phyloP scores from a whole-genome alignment of 139 green algal genomes.

The Chlorella sorokiniana region DNA sequence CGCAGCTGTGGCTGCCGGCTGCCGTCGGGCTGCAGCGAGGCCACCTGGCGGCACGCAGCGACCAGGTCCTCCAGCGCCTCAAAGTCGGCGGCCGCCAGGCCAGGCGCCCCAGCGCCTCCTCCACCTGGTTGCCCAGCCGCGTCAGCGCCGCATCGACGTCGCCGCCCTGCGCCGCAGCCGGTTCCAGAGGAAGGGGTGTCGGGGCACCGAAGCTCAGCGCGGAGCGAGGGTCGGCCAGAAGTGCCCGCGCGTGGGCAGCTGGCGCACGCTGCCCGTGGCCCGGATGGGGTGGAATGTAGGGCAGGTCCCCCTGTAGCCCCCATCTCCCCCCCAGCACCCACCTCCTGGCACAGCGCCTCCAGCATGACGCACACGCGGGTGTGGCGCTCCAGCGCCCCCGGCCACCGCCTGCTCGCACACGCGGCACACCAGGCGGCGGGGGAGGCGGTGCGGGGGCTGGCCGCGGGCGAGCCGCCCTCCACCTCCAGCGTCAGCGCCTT shows the following conservation, averaged over 20 bases:
- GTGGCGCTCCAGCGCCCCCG: constrained; percentile 41
- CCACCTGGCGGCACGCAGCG: constrained; percentile 44
- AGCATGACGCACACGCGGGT: constrained; percentile 45
- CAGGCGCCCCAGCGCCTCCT: constrained; percentile 38
- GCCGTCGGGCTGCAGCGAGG: constrained; percentile 60
- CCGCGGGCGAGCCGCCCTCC: neutral
- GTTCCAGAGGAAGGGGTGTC: neutral
- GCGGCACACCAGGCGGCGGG: constrained; percentile 44
- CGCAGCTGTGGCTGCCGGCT: constrained; percentile 41
- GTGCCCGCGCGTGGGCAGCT: too few species aligned
- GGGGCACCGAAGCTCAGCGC: neutral
- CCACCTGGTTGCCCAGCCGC: constrained; percentile 22
- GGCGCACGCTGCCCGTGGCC: too few species aligned
- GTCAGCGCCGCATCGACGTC: constrained; percentile 43
- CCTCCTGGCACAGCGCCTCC: constrained; percentile 40
- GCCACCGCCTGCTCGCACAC: constrained; percentile 55
- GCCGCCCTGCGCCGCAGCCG: neutral
- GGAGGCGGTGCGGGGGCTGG: neutral
- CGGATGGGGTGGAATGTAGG: too few species aligned
- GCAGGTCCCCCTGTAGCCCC: neutral
- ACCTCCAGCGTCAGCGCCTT: constrained; percentile 23
- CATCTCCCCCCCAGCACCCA: neutral
- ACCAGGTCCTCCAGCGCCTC: constrained; percentile 46
- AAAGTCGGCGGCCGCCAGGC: constrained; percentile 11
- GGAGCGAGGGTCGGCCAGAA: neutral